phyloP scores from a whole-genome alignment of 139 green algal genomes.

The Asterochloris erici region DNA sequence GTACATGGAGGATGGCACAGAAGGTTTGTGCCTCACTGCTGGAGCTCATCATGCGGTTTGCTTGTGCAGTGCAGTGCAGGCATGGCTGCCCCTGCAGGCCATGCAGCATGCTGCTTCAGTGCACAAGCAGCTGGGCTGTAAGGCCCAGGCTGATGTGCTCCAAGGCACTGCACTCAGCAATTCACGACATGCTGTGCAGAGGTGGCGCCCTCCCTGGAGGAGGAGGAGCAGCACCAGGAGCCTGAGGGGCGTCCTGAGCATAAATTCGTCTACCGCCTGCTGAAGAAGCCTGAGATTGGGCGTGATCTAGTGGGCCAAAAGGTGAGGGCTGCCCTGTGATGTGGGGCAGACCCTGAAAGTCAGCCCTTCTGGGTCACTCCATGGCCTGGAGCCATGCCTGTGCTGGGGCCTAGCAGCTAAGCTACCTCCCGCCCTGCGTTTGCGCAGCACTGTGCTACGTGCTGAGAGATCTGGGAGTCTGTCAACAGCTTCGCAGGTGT shows the following conservation, averaged over 20 bases:
- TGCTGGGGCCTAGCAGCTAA: neutral
- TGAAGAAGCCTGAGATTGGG: constrained; percentile 8
- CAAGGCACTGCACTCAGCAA: too few species aligned
- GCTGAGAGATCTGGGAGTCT: too few species aligned
- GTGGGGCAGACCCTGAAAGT: neutral
- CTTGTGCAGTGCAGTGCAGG: neutral
- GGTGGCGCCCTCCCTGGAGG: too few species aligned
- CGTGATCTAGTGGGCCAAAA: neutral
- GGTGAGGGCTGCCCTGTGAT: neutral
- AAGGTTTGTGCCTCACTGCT: neutral
- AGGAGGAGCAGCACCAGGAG: too few species aligned
- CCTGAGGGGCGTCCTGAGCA: neutral
- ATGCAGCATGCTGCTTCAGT: neutral
- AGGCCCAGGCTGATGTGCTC: too few species aligned
- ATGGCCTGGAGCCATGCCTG: neutral
- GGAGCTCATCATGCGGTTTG: neutral
- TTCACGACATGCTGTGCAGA: too few species aligned
- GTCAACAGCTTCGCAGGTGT: too few species aligned
- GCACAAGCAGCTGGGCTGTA: neutral
- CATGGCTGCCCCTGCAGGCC: neutral
- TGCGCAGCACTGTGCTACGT: too few species aligned
- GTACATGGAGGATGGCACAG: neutral
- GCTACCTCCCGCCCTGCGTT: too few species aligned
- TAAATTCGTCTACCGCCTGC: neutral
- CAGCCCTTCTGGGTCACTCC: neutral